A percentile compares a stretch with the other conserved stretches of the same genome.
Evolutionary conservation across 2,329 filamentous ascomycete species (phyloP).

Genomic region (Aspergillus sp.): DNA sequence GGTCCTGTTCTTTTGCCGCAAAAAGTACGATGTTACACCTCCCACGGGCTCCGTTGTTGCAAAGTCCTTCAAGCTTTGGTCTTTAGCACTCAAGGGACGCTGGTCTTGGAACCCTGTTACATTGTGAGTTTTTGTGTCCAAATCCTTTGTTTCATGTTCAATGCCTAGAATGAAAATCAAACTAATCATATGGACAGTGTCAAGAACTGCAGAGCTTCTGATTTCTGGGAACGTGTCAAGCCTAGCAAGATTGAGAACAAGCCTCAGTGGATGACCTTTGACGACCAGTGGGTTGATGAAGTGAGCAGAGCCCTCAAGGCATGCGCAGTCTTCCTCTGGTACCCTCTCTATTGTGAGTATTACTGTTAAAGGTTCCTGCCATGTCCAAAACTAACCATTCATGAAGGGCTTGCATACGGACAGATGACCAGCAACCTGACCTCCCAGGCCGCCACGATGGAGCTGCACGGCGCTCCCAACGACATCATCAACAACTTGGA

Average conservation of each 20-base stretch:
- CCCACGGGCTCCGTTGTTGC: constrained; percentile 68
- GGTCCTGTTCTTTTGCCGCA: constrained; percentile 56
- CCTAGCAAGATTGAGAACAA: constrained; percentile 14
- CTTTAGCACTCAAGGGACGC: constrained; percentile 57
- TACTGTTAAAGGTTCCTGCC: constrained; percentile 3
- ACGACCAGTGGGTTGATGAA: constrained; percentile 77
- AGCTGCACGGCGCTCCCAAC: constrained; percentile 49
- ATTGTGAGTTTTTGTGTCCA: constrained; percentile 12
- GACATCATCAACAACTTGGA: constrained; percentile 52
- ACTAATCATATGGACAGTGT: constrained; percentile 9
- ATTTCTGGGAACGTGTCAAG: constrained; percentile 19
- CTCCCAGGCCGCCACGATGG: constrained; percentile 51
- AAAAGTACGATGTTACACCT: constrained; percentile 60
- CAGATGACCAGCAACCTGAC: constrained; percentile 53
- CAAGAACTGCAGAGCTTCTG: constrained; percentile 11
- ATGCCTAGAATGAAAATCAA: too few species aligned
- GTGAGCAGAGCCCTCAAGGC: constrained; percentile 63
- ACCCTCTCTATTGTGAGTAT: constrained; percentile 40
- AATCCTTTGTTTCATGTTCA: not conserved
- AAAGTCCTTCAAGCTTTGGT: constrained; percentile 61
- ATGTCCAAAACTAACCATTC: constrained; percentile 11
- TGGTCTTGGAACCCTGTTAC: constrained; percentile 57
- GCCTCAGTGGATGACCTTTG: constrained; percentile 61
- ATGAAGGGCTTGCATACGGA: constrained; percentile 42
- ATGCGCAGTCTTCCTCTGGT: constrained; percentile 63